Base-by-base conservation (phyloP, 73 alveolate species). In the Blepharisma japonicum region DNA sequence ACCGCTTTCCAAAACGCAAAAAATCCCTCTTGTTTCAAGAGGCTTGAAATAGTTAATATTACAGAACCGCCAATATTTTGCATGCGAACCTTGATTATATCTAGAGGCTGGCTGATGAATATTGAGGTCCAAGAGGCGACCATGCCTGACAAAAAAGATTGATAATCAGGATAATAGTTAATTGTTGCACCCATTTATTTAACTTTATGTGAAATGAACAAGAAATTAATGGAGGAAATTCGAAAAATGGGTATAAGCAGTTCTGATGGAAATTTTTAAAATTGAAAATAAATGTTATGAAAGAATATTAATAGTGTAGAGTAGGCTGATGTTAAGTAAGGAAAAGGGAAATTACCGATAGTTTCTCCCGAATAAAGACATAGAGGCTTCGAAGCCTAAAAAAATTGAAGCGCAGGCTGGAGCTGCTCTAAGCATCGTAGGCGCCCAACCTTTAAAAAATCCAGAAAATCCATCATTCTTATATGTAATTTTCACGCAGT, bases 1-100 rank as follows among this genome's bases (percentile, higher is more conserved):
- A 42, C 68, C 78, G 86, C 91, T 79, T 79, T 83, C 55, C 82
- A 83, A 39, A 83, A 79, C 9, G 84, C 86, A 51, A 68, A 67
- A 18, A 72, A 56, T 5, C 91, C 91, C 78, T 83, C 91, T 6
- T 77, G 61, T 55, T 38, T 66, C 14, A 83, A n/a, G 50, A 79
- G 61, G n/a, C 55, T 27, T 67, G 20, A 9, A 27, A 79, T 27
- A 53, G 81, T 68, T 25, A 81, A 71, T n/a, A 82, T 39, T 38
- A 39, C 61, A 7, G 14, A n/a, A 6, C 74, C 77, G 11, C 79
- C 47, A 32, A 68, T 18, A 18, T 50, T 77, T 46, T 83, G 77
- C 79, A 83, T 45, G 23, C 90, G 68, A 7, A 83, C 90, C 25
- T 83, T 83, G 38, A 83, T 70, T 14, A 71, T 78, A 48, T 83